Evolutionary conservation across 139 green algal genomes (phyloP).

Genomic region (Coelastrella sp.): DNA sequence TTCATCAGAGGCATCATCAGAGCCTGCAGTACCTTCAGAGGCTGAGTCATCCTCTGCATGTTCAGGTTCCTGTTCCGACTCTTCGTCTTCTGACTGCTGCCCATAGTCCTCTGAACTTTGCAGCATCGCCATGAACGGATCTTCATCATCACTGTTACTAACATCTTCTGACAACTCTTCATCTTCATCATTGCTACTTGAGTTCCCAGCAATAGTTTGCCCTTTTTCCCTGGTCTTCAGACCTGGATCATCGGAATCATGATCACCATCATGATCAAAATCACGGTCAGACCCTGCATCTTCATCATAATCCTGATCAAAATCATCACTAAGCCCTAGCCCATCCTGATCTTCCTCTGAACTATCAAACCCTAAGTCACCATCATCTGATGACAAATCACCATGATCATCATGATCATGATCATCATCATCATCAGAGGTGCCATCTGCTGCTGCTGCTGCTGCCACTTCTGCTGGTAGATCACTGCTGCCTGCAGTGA

Average conservation of each 20-base stretch:
- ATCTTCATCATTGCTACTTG: neutral
- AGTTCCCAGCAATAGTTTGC: too few species aligned
- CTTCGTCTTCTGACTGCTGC: neutral
- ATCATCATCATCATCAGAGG: neutral
- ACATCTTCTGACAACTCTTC: neutral
- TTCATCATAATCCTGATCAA: neutral
- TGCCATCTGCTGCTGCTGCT: constrained; percentile 6
- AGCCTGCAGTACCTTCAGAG: neutral
- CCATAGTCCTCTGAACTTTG: neutral
- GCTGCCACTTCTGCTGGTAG: neutral
- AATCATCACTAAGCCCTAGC: neutral
- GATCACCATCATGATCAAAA: constrained; percentile 29
- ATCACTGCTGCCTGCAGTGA: constrained; percentile 23
- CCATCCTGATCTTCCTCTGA: neutral
- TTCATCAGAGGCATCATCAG: neutral
- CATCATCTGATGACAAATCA: constrained; percentile 6
- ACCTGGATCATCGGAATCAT: neutral
- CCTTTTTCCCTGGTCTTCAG: neutral
- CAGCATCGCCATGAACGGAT: neutral
- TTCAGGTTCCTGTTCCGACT: neutral
- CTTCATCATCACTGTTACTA: neutral
- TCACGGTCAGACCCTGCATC: constrained; percentile 31
- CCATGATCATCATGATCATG: constrained; percentile 2
- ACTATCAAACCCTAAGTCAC: neutral
- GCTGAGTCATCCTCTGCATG: neutral